These are phyloP conservation scores for Penicillium paxilli DNA, from an alignment of 495 filamentous ascomycete species.

Conservation along the genomic window DNA sequence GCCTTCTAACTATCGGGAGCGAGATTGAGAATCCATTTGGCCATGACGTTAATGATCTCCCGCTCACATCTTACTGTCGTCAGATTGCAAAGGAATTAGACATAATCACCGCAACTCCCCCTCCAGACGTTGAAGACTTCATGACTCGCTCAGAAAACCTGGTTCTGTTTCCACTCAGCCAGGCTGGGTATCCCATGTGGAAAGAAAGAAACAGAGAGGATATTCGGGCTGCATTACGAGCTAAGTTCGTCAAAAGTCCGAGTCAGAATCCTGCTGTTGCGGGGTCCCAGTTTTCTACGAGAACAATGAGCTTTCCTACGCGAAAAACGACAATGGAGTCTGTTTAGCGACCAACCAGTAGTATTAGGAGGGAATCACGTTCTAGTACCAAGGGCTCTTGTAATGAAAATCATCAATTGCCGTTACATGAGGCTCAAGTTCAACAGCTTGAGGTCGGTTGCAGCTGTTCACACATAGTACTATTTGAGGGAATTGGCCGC, in stretches of 20 bases:
- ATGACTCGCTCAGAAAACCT: slow-evolving; percentile 59
- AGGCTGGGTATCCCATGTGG: slow-evolving; percentile 60
- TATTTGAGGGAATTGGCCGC: too few relatives aligned
- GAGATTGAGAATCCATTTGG: slow-evolving; percentile 93
- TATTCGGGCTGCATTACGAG: slow-evolving; percentile 53
- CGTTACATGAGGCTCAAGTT: too few relatives aligned
- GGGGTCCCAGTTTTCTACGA: background rate
- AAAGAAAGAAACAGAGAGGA: slow-evolving; percentile 56
- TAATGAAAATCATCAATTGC: too few relatives aligned
- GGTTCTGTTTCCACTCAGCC: slow-evolving; percentile 68
- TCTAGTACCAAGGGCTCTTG: too few relatives aligned
- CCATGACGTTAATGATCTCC: slow-evolving; percentile 84
- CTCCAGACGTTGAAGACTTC: slow-evolving; percentile 58
- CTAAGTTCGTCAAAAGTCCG: slow-evolving; percentile 41
- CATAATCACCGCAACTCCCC: slow-evolving; percentile 60
- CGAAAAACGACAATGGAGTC: background rate
- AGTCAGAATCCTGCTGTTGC: background rate
- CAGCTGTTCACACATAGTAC: too few relatives aligned
- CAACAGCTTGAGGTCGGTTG: too few relatives aligned
- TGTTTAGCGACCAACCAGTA: too few relatives aligned
- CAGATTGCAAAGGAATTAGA: slow-evolving; percentile 73
- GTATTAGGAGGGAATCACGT: too few relatives aligned
- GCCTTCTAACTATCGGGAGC: slow-evolving; percentile 77
- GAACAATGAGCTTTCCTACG: background rate
- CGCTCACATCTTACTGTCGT: slow-evolving; percentile 73